A percentile compares a stretch with the other conserved stretches of the same genome.
phyloP scores from a whole-genome alignment of 495 filamentous ascomycete species.

The Aspergillus carlsbadensis region DNA sequence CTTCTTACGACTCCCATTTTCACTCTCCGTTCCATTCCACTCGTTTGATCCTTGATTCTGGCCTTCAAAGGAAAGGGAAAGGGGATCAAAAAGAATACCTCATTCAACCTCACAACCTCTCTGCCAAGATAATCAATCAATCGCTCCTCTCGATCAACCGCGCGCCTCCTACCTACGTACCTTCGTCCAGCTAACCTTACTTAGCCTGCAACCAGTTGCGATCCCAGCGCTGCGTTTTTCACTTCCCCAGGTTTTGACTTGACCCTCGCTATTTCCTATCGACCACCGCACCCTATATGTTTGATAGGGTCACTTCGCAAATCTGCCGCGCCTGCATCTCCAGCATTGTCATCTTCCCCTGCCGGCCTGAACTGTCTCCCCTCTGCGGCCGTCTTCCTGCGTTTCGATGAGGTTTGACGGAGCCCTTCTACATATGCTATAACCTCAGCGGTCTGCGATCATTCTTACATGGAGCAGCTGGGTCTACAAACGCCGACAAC shows the following conservation, averaged over 20 bases:
- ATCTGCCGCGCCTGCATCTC: constrained; percentile 1
- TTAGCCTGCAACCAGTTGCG: constrained; percentile 1
- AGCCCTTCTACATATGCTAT: constrained; percentile 22
- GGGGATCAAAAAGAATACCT: constrained; percentile 8
- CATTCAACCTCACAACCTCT: constrained; percentile 2
- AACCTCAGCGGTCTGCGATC: constrained; percentile 18
- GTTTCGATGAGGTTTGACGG: constrained; percentile 11
- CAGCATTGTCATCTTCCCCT: constrained; percentile 9
- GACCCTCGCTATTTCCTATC: neutral
- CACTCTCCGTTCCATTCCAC: constrained; percentile 8
- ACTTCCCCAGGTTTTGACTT: neutral
- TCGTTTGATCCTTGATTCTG: neutral
- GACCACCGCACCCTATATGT: constrained; percentile 4
- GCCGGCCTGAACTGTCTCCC: neutral
- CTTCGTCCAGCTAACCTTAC: constrained; percentile 17
- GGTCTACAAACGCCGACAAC: constrained; percentile 34
- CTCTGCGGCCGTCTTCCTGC: neutral
- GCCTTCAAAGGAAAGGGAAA: constrained; percentile 6
- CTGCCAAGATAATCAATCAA: constrained; percentile 13
- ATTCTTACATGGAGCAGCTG: constrained; percentile 44
- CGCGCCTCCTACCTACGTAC: constrained; percentile 18
- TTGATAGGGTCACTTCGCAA: constrained; percentile 9
- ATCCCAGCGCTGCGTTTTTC: neutral
- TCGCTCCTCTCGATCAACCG: constrained; percentile 24
- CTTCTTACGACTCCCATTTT: constrained; percentile 20